phyloP scores from a whole-genome alignment of 176 grass and related monocot genomes.

The Tillandsia fasciculata region DNA sequence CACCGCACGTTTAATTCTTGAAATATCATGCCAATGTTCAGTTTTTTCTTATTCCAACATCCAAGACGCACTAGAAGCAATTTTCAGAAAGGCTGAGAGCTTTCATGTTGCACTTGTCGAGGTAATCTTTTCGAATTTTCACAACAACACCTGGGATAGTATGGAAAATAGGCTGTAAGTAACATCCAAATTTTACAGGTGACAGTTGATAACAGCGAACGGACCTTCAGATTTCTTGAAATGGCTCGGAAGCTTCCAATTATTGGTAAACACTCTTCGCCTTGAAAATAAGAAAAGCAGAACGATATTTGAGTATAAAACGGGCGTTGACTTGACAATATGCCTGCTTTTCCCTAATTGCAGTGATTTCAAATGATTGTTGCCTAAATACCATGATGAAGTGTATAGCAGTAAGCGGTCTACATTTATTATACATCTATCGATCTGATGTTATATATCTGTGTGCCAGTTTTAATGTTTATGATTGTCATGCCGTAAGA shows the following conservation, averaged over 20 bases:
- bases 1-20: neutral
- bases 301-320: neutral
- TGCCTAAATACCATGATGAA: constrained; percentile 44
- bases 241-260: constrained; percentile 12
- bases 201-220: constrained; percentile 11
- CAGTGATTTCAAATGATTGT: constrained; percentile 35
- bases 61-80: constrained; percentile 25
- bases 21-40: constrained; percentile 3
- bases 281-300: neutral
- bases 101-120: constrained; percentile 41
- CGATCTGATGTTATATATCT: neutral
- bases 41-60: constrained; percentile 24
- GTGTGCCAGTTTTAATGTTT: neutral
- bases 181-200: constrained; percentile 17
- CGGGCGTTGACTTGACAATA: neutral
- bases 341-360: neutral
- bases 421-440: neutral
- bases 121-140: constrained; percentile 14
- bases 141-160: neutral
- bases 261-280: constrained; percentile 10
- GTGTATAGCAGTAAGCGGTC: constrained; percentile 39
- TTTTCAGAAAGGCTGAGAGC: constrained; percentile 18
- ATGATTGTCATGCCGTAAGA: constrained; percentile 2
- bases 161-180: neutral
- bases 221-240: constrained; percentile 32